phyloP scores from a whole-genome alignment of 2,329 filamentous ascomycete species.

The Coleophoma eucalyptorum region DNA sequence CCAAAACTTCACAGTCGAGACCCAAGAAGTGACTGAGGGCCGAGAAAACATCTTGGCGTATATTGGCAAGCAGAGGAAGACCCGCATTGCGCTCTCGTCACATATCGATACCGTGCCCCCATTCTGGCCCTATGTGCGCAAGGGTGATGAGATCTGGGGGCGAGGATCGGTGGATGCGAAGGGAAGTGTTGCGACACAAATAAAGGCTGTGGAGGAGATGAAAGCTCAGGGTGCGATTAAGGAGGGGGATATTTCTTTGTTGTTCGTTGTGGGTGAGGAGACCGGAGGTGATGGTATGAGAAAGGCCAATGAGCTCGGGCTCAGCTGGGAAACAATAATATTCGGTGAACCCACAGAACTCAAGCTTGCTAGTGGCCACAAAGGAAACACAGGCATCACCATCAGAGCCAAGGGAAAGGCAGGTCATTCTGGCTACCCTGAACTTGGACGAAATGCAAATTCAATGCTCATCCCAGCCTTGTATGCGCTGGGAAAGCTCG shows the following conservation, averaged over 20 bases:
- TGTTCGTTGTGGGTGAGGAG: slow-evolving; percentile 82
- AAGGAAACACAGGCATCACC: slow-evolving; percentile 70
- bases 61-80: slow-evolving; percentile 40
- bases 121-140: slow-evolving; percentile 35
- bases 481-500: slow-evolving; percentile 58
- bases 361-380: slow-evolving; percentile 86
- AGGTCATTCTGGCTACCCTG: slow-evolving; percentile 89
- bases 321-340: slow-evolving; percentile 65
- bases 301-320: slow-evolving; percentile 42
- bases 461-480: slow-evolving; percentile 76
- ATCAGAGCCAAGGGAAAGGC: slow-evolving; percentile 70
- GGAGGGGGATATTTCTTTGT: slow-evolving; percentile 51
- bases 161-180: slow-evolving; percentile 74
- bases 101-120: slow-evolving; percentile 64
- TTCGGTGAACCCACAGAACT: slow-evolving; percentile 94
- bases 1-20: slow-evolving; percentile 59
- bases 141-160: slow-evolving; percentile 54
- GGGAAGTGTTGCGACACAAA: slow-evolving; percentile 67
- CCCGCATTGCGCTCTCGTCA: slow-evolving; percentile 50
- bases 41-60: slow-evolving; percentile 61
- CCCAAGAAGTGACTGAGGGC: slow-evolving; percentile 37
- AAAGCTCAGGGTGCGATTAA: slow-evolving; percentile 34
- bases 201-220: slow-evolving; percentile 61
- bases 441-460: slow-evolving; percentile 82
- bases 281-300: slow-evolving; percentile 77